Conservation (phyloP, 2,329 filamentous ascomycete genomes). For the Penicillium frequentans region DNA sequence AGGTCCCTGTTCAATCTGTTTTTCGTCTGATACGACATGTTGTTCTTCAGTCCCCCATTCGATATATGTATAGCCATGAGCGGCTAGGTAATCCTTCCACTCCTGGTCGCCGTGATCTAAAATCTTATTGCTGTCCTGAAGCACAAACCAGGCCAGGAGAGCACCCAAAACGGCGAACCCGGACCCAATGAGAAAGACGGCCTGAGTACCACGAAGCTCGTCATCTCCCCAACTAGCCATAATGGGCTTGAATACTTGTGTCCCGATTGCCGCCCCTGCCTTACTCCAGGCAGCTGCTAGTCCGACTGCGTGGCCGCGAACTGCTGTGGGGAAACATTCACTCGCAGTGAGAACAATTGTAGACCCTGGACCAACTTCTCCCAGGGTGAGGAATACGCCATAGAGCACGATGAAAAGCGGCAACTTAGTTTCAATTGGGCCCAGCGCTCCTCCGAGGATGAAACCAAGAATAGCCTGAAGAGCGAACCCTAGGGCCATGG, state of each 20-base stretch:
- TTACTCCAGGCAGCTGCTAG: conserved; percentile 51
- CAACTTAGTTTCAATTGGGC: conserved; percentile 47
- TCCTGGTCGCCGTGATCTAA: conserved; percentile 47
- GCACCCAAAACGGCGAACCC: conserved; percentile 52
- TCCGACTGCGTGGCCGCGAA: conserved; percentile 53
- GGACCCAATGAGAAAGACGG: conserved; percentile 53
- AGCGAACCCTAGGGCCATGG: conserved; percentile 53
- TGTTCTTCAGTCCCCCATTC: conserved; percentile 23
- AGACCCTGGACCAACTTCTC: conserved; percentile 53
- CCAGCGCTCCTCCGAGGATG: conserved; percentile 51
- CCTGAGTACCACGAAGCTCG: conserved; percentile 47
- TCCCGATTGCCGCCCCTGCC: conserved; percentile 53
- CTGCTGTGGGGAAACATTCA: conserved; percentile 52
- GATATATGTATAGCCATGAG: conserved; percentile 40
- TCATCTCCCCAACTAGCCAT: conserved; percentile 45
- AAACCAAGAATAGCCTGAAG: conserved; percentile 50
- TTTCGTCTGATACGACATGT: not conserved
- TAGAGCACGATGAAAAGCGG: conserved; percentile 55
- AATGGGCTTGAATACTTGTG: conserved; percentile 54
- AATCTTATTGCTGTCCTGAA: conserved; percentile 44
- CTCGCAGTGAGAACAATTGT: conserved; percentile 40
- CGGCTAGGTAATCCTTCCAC: conserved; percentile 47
- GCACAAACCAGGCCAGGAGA: conserved; percentile 47
- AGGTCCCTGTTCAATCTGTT: not conserved
- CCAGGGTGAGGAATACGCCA: conserved; percentile 51